Percentiles rank a stretch among this genome's conserved stretches.
Evolutionary conservation across 768 basidiomycete species (phyloP).

Genomic region (Suillus cothurnatus): DNA sequence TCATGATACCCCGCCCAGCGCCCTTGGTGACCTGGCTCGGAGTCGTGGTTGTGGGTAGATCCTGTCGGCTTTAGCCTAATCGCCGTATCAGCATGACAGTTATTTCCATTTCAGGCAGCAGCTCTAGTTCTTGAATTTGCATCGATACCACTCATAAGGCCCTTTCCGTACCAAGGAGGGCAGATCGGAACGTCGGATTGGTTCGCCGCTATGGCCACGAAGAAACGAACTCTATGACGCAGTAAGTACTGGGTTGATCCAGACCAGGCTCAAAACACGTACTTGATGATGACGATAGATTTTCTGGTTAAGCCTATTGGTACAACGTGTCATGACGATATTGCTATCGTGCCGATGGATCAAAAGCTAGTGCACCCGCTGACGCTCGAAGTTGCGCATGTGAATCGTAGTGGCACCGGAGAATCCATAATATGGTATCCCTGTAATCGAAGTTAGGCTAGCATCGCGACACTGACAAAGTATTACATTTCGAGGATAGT

Average conservation of each 20-base stretch:
- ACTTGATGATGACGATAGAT: background rate
- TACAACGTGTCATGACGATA: background rate
- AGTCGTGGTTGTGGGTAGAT: background rate
- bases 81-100: background rate
- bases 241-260: background rate
- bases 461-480: background rate
- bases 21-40: background rate
- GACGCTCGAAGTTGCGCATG: background rate
- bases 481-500: background rate
- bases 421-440: background rate
- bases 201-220: background rate
- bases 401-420: background rate
- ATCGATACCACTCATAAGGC: background rate
- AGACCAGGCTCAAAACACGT: background rate
- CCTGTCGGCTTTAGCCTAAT: background rate
- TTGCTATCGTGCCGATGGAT: background rate
- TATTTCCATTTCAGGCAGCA: background rate
- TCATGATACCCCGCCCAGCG: background rate
- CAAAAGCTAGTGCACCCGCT: background rate
- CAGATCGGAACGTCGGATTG: background rate
- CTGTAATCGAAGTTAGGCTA: background rate
- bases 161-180: background rate
- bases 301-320: background rate
- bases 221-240: background rate
- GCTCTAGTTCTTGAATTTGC: background rate